Evolutionary conservation across 345 rosid genomes (phyloP), one percentile per base, ranked within the genome.

Genomic region (Anacardium occidentale): DNA sequence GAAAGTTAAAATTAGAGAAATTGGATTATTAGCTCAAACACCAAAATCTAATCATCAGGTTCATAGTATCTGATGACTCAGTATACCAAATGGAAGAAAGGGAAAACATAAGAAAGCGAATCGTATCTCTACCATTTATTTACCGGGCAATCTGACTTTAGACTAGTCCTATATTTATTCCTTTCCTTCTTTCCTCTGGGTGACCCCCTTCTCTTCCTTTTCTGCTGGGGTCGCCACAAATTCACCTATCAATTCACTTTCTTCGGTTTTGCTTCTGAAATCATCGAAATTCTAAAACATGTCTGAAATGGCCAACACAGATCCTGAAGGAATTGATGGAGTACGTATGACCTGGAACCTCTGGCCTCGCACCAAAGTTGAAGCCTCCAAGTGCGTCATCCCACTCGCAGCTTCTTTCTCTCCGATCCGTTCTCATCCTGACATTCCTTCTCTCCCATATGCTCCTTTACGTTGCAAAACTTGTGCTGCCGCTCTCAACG

Each of bases 331-430:
- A 34, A 78, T 96, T 47, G 96, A 96, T 71, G 97, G 94, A 71
- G 92, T 96, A 20, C 91, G 99, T 8, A 96, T 96, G 99, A 81
- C 93, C 14, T 96, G 99, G 99, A 96, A 96, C 79, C 84, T 82
- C 4, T 96, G 99, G 99, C 99, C 99, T 4, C 93, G 98, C 26
- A 87, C 98, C 34, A 96, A 96, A 70, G 97, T 96, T 5, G 98
- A 96, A 75, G 93, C 99, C n/a, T 90, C 94, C 84, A 96, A 96
- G 83, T 96, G 98, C 87, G 99, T 96, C 34, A 83, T 96, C 81
- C 99, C 99, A 7, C 88, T 96, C 68, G 98, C 97, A 67, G 98
- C 85, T 51, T 90, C 85, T 6, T 87, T 93, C 84, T 81, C 97
- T 15, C 99, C 99, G 78, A 90, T 90, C 87, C 99, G 91, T 10